Base-by-base conservation (phyloP, 1,284 basidiomycete genomes). In the Ganoderma resinaceum region DNA sequence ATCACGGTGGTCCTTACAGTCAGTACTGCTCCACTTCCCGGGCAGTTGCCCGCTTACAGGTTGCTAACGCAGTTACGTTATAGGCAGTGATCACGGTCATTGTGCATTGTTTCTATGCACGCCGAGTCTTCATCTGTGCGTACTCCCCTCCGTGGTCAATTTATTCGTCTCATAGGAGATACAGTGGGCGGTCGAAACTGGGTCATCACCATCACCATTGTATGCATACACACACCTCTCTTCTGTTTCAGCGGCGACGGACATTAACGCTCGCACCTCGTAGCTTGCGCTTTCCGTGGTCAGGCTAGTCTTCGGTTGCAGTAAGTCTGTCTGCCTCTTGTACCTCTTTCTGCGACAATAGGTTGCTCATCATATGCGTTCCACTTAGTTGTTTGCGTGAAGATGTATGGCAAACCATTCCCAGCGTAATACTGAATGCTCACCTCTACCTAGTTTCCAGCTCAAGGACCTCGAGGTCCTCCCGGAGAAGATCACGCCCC, bases 21-120 rank as follows among this genome's bases (percentile, higher is more conserved):
- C 35, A 57, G 62, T 58, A 26, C 26, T 8, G 14, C 0, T 35
- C 58, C 38, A n/a, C n/a, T n/a, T 2, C n/a, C 9, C 1, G 35
- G 23, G 26, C 33, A 9, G 11, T 7, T n/a, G 2, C 20, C 31
- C 3, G 40, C 29, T 12, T 37, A 61, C 18, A 61, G 38, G 6
- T 4, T 1, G 14, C 31, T 16, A 3, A 37, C 2, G n/a, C 2
- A 9, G 23, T n/a, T n/a, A n/a, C 5, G 11, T 23, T 49, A 8
- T 40, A 67, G 71, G 71, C 71, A 6, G 31, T 69, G 43, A 70
- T 72, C 53, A 72, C 71, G 0, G 62, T 65, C 29, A 67, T 72
- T 14, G 66, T 64, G 1, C 71, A 72, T 20, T 66, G 71, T 61
- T 72, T 72, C 66, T 72, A 72, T 23, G 71, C 71, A 1, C 66